A percentile compares a stretch with the other conserved stretches of the same genome.
Evolutionary conservation across 2,329 filamentous ascomycete genomes (phyloP).

Genomic region (Drechslerella stenobrocha): DNA sequence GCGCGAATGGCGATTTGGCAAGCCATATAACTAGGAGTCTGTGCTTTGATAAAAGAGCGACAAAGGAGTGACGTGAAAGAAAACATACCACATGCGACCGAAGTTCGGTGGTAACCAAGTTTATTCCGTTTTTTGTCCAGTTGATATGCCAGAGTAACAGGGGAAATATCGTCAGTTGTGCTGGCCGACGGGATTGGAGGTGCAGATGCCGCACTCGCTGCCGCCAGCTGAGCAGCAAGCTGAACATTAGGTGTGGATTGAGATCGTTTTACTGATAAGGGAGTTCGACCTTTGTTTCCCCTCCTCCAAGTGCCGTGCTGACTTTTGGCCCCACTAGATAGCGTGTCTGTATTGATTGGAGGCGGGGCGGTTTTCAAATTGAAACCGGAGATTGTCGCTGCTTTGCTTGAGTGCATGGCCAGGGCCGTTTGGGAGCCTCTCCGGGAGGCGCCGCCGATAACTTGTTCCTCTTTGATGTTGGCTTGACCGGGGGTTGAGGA

Average conservation of each 20-base stretch:
- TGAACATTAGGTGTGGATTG: slow-evolving; percentile 53
- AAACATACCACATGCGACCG: slow-evolving; percentile 88
- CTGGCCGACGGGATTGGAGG: slow-evolving; percentile 41
- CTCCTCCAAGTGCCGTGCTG: slow-evolving; percentile 45
- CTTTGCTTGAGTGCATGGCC: slow-evolving; percentile 15
- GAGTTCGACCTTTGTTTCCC: slow-evolving; percentile 43
- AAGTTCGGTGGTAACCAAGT: slow-evolving; percentile 91
- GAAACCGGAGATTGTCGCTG: slow-evolving; percentile 26
- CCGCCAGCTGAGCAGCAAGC: slow-evolving; percentile 50
- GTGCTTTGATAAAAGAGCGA: slow-evolving; percentile 26
- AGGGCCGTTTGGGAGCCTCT: slow-evolving; percentile 14
- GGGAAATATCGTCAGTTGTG: slow-evolving; percentile 43
- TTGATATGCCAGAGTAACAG: slow-evolving; percentile 51
- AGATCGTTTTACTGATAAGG: slow-evolving; percentile 51
- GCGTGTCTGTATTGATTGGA: slow-evolving; percentile 44
- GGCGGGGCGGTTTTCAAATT: slow-evolving; percentile 29
- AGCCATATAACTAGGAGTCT: too few species aligned
- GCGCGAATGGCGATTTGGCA: too few species aligned
- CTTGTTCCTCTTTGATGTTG: slow-evolving; percentile 29
- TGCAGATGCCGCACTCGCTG: slow-evolving; percentile 46
- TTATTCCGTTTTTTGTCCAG: slow-evolving; percentile 80
- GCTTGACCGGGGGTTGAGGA: slow-evolving; percentile 5
- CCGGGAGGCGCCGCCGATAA: neutral
- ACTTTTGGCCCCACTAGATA: slow-evolving; percentile 33
- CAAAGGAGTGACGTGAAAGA: too few species aligned